Conservation (phyloP, 2,329 filamentous ascomycete species). For the Colletotrichum navitas region DNA sequence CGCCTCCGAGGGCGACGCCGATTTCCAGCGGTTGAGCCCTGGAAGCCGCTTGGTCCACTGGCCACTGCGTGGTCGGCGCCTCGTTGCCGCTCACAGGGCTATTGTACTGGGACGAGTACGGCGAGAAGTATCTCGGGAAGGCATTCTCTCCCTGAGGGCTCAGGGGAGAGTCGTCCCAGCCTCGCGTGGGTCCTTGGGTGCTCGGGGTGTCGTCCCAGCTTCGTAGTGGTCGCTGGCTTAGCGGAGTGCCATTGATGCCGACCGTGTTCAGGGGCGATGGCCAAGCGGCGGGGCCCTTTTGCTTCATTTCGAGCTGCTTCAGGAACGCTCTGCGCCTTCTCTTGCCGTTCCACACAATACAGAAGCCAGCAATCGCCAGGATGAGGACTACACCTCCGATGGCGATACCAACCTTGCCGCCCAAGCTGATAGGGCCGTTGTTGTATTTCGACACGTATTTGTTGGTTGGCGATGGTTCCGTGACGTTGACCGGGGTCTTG, state of each 20-base stretch:
- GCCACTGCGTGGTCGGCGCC: conserved; percentile 53
- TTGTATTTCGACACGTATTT: conserved; percentile 57
- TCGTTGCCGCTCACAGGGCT: conserved; percentile 62
- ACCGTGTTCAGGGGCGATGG: conserved; percentile 50
- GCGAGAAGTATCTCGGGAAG: conserved; percentile 66
- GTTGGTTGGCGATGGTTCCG: conserved; percentile 59
- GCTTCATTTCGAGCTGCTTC: conserved; percentile 56
- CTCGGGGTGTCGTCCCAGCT: conserved; percentile 69
- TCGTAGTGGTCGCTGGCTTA: conserved; percentile 50
- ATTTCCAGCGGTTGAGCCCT: conserved; percentile 50
- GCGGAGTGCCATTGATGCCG: conserved; percentile 44
- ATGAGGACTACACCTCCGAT: conserved; percentile 63
- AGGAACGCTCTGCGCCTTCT: conserved; percentile 67
- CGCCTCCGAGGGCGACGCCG: conserved; percentile 59
- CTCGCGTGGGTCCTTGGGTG: conserved; percentile 65
- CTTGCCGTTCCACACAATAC: conserved; percentile 68
- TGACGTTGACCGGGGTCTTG: conserved; percentile 60
- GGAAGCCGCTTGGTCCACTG: conserved; percentile 43
- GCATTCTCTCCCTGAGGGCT: conserved; percentile 57
- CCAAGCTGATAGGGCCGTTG: conserved; percentile 62
- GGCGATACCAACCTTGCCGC: conserved; percentile 70
- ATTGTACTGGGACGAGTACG: conserved; percentile 69
- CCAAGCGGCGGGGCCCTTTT: conserved; percentile 57
- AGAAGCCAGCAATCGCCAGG: conserved; percentile 62
- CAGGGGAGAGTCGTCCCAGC: conserved; percentile 65